Evolutionary conservation across 805 yeast genomes (phyloP).

Genomic region (Blastobotrys terrestris): DNA sequence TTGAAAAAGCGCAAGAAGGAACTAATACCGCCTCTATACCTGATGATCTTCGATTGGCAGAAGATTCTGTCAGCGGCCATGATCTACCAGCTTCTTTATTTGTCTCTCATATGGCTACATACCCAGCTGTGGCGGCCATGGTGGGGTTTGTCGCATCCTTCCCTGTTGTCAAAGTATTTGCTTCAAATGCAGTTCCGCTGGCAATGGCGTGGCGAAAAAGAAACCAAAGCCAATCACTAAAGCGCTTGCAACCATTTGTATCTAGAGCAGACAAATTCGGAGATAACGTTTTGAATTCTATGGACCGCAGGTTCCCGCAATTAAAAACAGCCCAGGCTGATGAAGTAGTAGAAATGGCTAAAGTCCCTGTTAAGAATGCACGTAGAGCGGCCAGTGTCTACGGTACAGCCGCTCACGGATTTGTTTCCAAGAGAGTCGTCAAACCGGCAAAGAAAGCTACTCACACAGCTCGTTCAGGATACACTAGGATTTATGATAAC

Average conservation of each 20-base stretch:
- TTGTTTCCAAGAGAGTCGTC: conserved; percentile 43
- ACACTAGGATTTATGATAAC: conserved; percentile 47
- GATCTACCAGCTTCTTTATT: conserved; percentile 25
- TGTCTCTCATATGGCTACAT: conserved; percentile 46
- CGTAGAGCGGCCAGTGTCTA: conserved; percentile 32
- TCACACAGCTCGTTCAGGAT: conserved; percentile 45
- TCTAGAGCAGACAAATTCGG: conserved; percentile 45
- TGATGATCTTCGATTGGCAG: not conserved
- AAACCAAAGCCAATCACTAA: conserved; percentile 26
- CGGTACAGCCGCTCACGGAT: conserved; percentile 25
- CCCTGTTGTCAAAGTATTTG: conserved; percentile 51
- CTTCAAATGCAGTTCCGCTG: conserved; percentile 56
- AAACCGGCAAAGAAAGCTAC: conserved; percentile 35
- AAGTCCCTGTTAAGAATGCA: conserved; percentile 33
- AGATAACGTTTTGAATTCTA: conserved; percentile 46
- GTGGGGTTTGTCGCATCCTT: conserved; percentile 54
- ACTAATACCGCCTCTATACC: not conserved
- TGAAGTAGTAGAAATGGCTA: conserved; percentile 35
- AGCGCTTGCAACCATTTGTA: conserved; percentile 40
- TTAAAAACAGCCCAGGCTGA: conserved; percentile 55
- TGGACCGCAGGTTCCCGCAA: conserved; percentile 57
- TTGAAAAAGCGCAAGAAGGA: not conserved
- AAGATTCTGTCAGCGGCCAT: not conserved
- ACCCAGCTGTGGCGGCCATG: conserved; percentile 53
- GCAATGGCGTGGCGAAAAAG: conserved; percentile 37